Evolutionary conservation across 192 early-diverging fungal genomes (phyloP).

Genomic region (Coemansia asiatica): DNA sequence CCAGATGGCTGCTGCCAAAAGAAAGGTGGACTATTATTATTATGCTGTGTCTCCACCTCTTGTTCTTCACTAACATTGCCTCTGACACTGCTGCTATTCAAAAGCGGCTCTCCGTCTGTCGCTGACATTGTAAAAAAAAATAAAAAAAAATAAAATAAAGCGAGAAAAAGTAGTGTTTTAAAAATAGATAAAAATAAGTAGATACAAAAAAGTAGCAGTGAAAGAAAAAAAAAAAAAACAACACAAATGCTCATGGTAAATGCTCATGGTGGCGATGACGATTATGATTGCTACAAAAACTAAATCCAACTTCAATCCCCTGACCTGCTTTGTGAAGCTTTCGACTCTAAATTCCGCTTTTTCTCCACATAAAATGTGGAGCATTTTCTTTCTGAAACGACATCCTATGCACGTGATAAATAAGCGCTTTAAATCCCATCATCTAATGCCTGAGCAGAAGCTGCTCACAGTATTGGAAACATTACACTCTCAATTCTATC

Average conservation of each 20-base stretch:
- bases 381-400: too few relatives aligned
- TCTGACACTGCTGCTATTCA: not conserved
- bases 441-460: too few relatives aligned
- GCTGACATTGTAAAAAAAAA: not conserved
- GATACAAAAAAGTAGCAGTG: not conserved
- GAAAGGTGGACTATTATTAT: too few relatives aligned
- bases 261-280: too few relatives aligned
- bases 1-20: constrained; percentile 7
- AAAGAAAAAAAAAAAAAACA: too few relatives aligned
- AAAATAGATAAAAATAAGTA: not conserved
- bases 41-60: not conserved
- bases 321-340: too few relatives aligned
- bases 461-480: not conserved
- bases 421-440: not conserved
- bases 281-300: too few relatives aligned
- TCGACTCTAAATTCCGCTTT: too few relatives aligned
- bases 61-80: not conserved
- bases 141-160: not conserved
- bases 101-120: constrained; percentile 8
- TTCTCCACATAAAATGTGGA: too few relatives aligned
- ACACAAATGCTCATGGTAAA: too few relatives aligned
- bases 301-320: too few relatives aligned
- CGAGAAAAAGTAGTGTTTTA: not conserved
- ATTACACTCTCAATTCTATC: too few relatives aligned
- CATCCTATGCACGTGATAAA: not conserved